Evolutionary conservation across 495 filamentous ascomycete species (phyloP).

Genomic region (Penicillium simplicissimum): DNA sequence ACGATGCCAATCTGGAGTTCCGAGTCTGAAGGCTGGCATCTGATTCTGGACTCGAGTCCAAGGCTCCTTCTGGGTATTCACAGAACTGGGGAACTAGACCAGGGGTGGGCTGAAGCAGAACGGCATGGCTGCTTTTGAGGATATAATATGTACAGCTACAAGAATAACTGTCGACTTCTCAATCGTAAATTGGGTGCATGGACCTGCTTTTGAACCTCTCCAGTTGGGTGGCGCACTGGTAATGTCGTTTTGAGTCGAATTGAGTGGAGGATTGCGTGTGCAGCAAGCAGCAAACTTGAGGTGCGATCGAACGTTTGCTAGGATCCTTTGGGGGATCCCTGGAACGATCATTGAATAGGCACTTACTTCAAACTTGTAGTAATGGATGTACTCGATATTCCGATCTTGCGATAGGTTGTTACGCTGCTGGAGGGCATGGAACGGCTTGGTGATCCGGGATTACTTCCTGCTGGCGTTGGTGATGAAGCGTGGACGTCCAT

Average conservation of each 20-base stretch:
- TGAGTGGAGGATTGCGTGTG: neutral
- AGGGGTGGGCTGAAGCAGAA: neutral
- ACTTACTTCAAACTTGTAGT: too few species aligned
- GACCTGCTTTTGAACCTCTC: neutral
- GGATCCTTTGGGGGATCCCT: neutral
- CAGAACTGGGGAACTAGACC: neutral
- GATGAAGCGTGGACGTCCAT: neutral
- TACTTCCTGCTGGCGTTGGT: slow-evolving; percentile 13
- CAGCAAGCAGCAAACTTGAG: too few species aligned
- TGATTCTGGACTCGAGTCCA: neutral
- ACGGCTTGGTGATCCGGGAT: slow-evolving; percentile 4
- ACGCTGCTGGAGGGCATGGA: neutral
- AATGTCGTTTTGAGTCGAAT: slow-evolving; percentile 1
- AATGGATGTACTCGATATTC: neutral
- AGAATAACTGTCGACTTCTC: neutral
- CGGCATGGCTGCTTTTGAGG: neutral
- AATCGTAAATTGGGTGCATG: neutral
- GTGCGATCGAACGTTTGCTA: slow-evolving; percentile 3
- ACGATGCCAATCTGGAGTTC: neutral
- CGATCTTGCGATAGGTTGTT: neutral
- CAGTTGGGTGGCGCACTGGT: neutral
- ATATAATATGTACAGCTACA: neutral
- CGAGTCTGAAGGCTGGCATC: neutral
- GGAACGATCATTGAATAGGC: neutral
- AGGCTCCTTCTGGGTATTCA: neutral